Conservation (phyloP, 192 early-diverging fungal genomes). For the Backusella morwellensis region DNA sequence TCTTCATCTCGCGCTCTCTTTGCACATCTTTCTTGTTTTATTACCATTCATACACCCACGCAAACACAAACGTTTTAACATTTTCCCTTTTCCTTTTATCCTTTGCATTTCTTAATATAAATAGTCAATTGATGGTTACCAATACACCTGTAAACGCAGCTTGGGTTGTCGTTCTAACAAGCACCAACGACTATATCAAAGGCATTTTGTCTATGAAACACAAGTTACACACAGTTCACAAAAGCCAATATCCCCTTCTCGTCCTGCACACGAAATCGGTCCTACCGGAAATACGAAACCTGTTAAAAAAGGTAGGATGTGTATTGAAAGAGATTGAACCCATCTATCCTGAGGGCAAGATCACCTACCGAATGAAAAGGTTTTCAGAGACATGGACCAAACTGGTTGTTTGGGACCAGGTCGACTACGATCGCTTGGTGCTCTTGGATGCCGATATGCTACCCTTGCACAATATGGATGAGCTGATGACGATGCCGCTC, state of each 20-base stretch:
- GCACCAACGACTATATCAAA: slow-evolving; percentile 21
- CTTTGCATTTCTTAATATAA: background rate
- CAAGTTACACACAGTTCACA: background rate
- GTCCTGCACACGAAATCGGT: slow-evolving; percentile 28
- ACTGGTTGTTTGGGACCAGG: slow-evolving; percentile 62
- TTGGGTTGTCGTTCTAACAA: slow-evolving; percentile 22
- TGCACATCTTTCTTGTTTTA: background rate
- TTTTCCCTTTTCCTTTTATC: background rate
- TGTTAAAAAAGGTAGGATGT: slow-evolving; percentile 12
- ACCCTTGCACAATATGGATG: slow-evolving; percentile 60
- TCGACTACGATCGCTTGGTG: slow-evolving; percentile 50
- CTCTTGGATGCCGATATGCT: slow-evolving; percentile 76
- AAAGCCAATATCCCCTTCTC: slow-evolving; percentile 32
- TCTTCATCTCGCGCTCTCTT: too few species aligned
- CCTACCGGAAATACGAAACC: background rate
- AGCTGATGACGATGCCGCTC: slow-evolving; percentile 50
- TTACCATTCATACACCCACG: background rate
- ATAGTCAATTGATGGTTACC: background rate
- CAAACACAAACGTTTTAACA: background rate
- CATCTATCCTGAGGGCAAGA: slow-evolving; percentile 9
- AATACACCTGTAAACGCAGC: background rate
- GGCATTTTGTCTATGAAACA: slow-evolving; percentile 8
- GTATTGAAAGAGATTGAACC: slow-evolving; percentile 15
- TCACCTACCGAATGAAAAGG: slow-evolving; percentile 21
- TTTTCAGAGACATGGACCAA: slow-evolving; percentile 57